These are phyloP conservation scores for Ophiosphaerella narmari DNA, from an alignment of 2,329 filamentous ascomycete genomes.

Conservation along the genomic window DNA sequence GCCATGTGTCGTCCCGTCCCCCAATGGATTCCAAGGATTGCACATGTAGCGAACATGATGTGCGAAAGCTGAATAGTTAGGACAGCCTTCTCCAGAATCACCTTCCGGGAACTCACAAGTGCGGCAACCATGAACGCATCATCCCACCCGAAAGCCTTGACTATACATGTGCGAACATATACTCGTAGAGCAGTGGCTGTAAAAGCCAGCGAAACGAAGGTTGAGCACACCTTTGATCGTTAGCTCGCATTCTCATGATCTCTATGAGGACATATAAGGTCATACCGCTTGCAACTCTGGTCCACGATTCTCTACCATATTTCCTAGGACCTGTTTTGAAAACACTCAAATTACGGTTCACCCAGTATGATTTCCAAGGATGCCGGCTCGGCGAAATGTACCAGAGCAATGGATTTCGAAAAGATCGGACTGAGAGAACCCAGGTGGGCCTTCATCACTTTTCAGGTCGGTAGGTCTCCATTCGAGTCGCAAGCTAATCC, in stretches of 20 bases:
- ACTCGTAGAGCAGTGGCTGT: conserved; percentile 45
- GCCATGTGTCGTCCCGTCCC: conserved; percentile 41
- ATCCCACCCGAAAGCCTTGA: conserved; percentile 46
- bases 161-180: conserved; percentile 48
- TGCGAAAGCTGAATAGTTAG: conserved; percentile 23
- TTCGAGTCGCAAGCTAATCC: conserved; percentile 1
- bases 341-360: conserved; percentile 17
- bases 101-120: conserved; percentile 20
- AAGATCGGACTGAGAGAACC: not conserved
- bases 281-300: conserved; percentile 39
- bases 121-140: conserved; percentile 40
- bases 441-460: not conserved
- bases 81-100: not conserved
- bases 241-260: conserved; percentile 2
- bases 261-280: not conserved
- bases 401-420: conserved; percentile 9
- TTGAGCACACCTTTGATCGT: conserved; percentile 33
- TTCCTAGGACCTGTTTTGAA: conserved; percentile 4
- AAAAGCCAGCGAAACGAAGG: conserved; percentile 49
- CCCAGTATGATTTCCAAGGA: conserved; percentile 11
- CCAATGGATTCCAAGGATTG: conserved; percentile 36
- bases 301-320: conserved; percentile 37
- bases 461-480: conserved; percentile 9
- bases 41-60: conserved; percentile 37
- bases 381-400: conserved; percentile 22